phyloP scores from a whole-genome alignment of 2,329 filamentous ascomycete genomes.

The Thelonectria blattea region DNA sequence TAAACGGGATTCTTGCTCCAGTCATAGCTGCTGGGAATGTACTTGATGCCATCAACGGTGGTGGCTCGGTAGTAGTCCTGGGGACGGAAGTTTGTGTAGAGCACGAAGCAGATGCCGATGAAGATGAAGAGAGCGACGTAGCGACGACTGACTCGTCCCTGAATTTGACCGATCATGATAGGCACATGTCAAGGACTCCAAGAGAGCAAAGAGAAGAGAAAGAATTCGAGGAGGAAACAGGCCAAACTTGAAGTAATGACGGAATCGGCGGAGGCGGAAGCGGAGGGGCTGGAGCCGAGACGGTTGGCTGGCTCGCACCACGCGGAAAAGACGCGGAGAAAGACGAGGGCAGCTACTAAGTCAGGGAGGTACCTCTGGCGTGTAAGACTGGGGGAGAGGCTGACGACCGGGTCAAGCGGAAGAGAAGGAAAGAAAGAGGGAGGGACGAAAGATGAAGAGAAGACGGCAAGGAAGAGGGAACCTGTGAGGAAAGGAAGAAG shows the following conservation, averaged over 20 bases:
- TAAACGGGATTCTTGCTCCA: slow-evolving; percentile 45
- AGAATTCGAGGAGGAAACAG: neutral
- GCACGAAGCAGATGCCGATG: slow-evolving; percentile 35
- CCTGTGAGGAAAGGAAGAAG: neutral
- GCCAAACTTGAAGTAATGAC: neutral
- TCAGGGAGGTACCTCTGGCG: neutral
- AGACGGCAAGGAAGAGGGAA: neutral
- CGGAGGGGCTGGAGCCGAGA: neutral
- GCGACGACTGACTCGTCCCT: slow-evolving; percentile 43
- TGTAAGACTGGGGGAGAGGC: neutral
- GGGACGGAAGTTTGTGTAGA: slow-evolving; percentile 37
- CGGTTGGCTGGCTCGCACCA: neutral
- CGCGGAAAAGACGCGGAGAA: neutral
- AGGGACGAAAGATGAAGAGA: neutral
- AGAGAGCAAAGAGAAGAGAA: neutral
- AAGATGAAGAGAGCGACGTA: slow-evolving; percentile 41
- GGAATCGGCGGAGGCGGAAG: neutral
- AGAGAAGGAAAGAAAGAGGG: neutral
- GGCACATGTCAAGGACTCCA: slow-evolving; percentile 24
- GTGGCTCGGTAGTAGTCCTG: slow-evolving; percentile 28
- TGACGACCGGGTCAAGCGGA: neutral
- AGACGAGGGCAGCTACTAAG: neutral
- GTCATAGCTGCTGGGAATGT: slow-evolving; percentile 47
- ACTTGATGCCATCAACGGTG: slow-evolving; percentile 37
- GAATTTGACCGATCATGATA: slow-evolving; percentile 41